Percentiles rank a stretch among this genome's conserved stretches.
These are phyloP conservation scores for Zopfia rhizophila DNA, from an alignment of 2,329 filamentous ascomycete genomes.

Conservation along the genomic window DNA sequence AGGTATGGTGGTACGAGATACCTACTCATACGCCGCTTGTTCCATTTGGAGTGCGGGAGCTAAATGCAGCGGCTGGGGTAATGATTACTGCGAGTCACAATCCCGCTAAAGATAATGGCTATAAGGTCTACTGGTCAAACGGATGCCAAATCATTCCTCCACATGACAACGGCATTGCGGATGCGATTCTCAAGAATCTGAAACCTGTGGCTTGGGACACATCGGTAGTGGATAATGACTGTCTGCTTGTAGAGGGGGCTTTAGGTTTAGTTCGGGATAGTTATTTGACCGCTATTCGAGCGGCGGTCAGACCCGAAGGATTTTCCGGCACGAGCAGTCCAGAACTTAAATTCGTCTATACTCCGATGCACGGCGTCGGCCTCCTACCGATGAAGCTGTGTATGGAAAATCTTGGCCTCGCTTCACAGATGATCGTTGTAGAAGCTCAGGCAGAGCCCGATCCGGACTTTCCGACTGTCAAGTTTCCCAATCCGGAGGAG, in stretches of 20 bases:
- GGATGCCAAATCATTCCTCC: constrained; percentile 74
- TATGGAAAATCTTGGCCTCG: constrained; percentile 50
- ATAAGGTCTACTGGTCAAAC: constrained; percentile 74
- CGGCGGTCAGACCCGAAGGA: constrained; percentile 48
- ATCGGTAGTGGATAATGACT: constrained; percentile 53
- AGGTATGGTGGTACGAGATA: constrained; percentile 68
- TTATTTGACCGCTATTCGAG: constrained; percentile 57
- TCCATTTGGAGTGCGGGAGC: constrained; percentile 67
- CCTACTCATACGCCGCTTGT: constrained; percentile 70
- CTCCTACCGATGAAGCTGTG: constrained; percentile 59
- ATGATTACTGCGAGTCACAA: constrained; percentile 76
- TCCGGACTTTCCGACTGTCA: constrained; percentile 71
- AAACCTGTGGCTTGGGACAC: constrained; percentile 62
- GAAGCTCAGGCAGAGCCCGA: constrained; percentile 66
- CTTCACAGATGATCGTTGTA: constrained; percentile 60
- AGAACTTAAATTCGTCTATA: constrained; percentile 62
- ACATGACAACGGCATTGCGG: constrained; percentile 67
- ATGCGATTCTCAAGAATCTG: constrained; percentile 65
- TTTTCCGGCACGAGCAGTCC: constrained; percentile 30
- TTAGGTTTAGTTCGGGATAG: constrained; percentile 54
- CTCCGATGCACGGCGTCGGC: constrained; percentile 67
- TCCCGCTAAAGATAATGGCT: constrained; percentile 71
- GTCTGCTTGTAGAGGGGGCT: constrained; percentile 54
- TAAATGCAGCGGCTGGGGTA: constrained; percentile 67
- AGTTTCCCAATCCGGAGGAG: constrained; percentile 74